phyloP scores from a whole-genome alignment of 176 grass and related monocot genomes.

The Alopecurus myosuroides region DNA sequence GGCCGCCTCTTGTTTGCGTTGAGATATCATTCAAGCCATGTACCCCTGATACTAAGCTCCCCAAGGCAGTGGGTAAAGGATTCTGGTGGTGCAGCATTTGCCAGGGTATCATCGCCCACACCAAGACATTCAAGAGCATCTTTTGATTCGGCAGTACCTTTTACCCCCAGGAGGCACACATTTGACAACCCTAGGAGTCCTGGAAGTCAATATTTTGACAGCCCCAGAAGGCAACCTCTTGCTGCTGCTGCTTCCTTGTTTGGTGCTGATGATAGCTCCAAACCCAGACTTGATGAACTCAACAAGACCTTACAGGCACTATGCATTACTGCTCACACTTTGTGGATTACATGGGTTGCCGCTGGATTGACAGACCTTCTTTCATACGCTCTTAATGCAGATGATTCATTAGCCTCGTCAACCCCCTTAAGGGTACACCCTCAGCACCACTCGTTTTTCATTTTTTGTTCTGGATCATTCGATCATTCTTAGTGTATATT shows the following conservation, averaged over 20 bases:
- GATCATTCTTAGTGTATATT: constrained; percentile 2
- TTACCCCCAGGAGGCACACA: constrained; percentile 52
- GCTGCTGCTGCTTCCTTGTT: constrained; percentile 75
- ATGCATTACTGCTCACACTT: constrained; percentile 69
- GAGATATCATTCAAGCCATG: constrained; percentile 83
- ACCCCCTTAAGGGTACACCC: constrained; percentile 73
- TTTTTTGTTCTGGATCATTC: background rate
- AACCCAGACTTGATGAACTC: constrained; percentile 78
- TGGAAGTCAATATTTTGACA: constrained; percentile 52
- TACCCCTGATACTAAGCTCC: constrained; percentile 81
- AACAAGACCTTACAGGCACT: constrained; percentile 70
- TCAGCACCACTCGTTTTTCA: background rate
- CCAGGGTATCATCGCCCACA: constrained; percentile 55
- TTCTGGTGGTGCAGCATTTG: constrained; percentile 38
- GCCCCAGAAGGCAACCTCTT: constrained; percentile 76
- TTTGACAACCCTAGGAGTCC: constrained; percentile 82
- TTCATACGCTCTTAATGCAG: constrained; percentile 70
- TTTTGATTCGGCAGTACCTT: constrained; percentile 49
- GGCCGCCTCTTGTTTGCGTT: constrained; percentile 88
- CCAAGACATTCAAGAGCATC: constrained; percentile 48
- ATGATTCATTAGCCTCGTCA: constrained; percentile 77
- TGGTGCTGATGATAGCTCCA: constrained; percentile 68
- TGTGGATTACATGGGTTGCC: constrained; percentile 89
- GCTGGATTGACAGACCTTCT: constrained; percentile 71
- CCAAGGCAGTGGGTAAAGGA: constrained; percentile 91